Conservation (phyloP, 768 basidiomycete genomes). For the Leccinum barrowsii region DNA sequence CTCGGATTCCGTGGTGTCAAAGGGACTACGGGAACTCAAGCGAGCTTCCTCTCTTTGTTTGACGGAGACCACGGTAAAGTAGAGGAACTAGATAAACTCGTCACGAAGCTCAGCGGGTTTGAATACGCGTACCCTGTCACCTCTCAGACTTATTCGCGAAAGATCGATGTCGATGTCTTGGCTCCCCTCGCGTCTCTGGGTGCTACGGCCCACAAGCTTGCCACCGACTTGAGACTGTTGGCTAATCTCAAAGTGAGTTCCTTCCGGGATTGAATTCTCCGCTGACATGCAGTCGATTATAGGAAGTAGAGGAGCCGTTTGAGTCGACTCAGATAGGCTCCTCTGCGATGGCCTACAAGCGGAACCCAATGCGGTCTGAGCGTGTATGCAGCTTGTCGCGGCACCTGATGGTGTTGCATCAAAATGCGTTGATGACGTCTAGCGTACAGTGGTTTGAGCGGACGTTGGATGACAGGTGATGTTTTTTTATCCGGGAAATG, state of each 20-base stretch:
- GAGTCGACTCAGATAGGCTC: slow-evolving; percentile 98
- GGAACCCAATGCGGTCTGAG: slow-evolving; percentile 99
- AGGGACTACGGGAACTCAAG: slow-evolving; percentile 99
- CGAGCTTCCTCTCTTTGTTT: slow-evolving; percentile 90
- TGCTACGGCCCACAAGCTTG: slow-evolving; percentile 96
- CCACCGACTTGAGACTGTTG: slow-evolving; percentile 89
- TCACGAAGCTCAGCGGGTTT: slow-evolving; percentile 91
- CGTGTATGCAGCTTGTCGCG: slow-evolving; percentile 95
- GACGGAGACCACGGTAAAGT: slow-evolving; percentile 97
- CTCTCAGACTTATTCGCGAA: slow-evolving; percentile 97
- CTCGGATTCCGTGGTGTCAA: slow-evolving; percentile 97
- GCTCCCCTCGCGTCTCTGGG: slow-evolving; percentile 87
- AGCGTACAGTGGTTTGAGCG: slow-evolving; percentile 98
- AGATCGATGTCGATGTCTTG: slow-evolving; percentile 93
- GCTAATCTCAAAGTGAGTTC: slow-evolving; percentile 81
- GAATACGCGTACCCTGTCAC: slow-evolving; percentile 95
- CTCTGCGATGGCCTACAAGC: slow-evolving; percentile 98
- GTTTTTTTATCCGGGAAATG: slow-evolving; percentile 3
- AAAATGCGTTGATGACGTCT: slow-evolving; percentile 93
- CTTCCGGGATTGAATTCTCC: not conserved
- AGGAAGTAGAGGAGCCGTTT: slow-evolving; percentile 99
- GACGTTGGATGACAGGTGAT: slow-evolving; percentile 90
- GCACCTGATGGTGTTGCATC: slow-evolving; percentile 93
- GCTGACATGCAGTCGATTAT: slow-evolving; percentile 1
- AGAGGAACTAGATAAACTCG: slow-evolving; percentile 80